phyloP scores from a whole-genome alignment of 2,329 filamentous ascomycete genomes.

The Penicillium brasilianum region DNA sequence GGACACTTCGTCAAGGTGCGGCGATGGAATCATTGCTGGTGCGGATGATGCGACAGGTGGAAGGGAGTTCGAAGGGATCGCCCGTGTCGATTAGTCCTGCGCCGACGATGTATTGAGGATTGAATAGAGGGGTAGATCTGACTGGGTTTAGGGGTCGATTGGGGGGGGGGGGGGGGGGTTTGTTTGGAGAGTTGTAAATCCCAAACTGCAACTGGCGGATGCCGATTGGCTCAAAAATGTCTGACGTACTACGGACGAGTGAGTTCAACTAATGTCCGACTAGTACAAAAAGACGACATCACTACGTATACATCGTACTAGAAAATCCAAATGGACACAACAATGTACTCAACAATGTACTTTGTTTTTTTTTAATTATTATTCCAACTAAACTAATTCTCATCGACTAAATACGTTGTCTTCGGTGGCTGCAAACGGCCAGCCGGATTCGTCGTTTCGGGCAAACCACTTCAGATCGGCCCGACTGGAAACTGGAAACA shows the following conservation, averaged over 20 bases:
- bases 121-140: background rate
- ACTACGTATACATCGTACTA: background rate
- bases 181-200: conserved; percentile 1
- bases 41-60: conserved; percentile 39
- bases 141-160: too few species aligned
- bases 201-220: background rate
- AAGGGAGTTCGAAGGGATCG: conserved; percentile 35
- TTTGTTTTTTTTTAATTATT: too few species aligned
- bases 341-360: background rate
- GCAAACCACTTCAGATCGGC: conserved; percentile 4
- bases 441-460: conserved; percentile 27
- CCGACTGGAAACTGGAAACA: conserved; percentile 3
- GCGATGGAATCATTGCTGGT: conserved; percentile 37
- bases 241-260: background rate
- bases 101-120: conserved; percentile 22
- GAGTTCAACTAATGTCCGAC: background rate
- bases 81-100: conserved; percentile 34
- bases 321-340: background rate
- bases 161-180: background rate
- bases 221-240: background rate
- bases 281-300: background rate
- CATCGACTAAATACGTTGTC: background rate
- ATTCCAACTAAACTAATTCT: too few species aligned
- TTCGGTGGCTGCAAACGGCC: conserved; percentile 28
- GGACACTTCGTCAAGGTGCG: conserved; percentile 34